Evolutionary conservation across 768 basidiomycete species (phyloP), one percentile per base, ranked within the genome.

Genomic region (Pleurotus eryngii): DNA sequence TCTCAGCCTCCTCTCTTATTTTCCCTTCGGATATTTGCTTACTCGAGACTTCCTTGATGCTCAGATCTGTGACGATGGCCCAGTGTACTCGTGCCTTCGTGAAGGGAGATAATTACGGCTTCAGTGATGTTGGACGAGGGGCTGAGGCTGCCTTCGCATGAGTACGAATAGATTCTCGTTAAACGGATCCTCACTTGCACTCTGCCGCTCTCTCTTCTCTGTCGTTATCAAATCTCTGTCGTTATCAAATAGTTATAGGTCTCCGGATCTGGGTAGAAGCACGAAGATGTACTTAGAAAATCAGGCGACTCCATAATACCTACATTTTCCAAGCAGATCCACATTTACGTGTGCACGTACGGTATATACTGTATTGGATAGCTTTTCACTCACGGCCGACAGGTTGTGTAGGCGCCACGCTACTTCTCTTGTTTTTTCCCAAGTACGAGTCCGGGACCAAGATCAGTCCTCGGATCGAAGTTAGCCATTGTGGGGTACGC

Each of bases 21-120:
- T 27, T 26, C 20, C 7, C 30, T 54, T 47, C 50, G 20, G 18
- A 55, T 39, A 2, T 2, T 24, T 26, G 7, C 37, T 15, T 35
- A 39, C 37, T 40, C 49, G 26, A 27, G 59, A 9, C 46, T 59
- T 50, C 47, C 14, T 17, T 37, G 22, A 11, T 17, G 30, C 37
- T 56, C 63, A 92, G 90, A 46, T 93, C 92, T n/a, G 89, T 92
- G 37, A 95, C 95, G 37, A 97, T 97, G 95, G 95, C 94, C 1
- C 90, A 94, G 63, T 96, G 94, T 70, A 90, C 90, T 12, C 85
- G 89, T 47, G 81, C 93, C 17, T 96, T 95, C 67, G 87, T 89
- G 60, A 86, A 87, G 68, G 86, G 83, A 30, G 86, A 89, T 74
- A 76, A 82, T 64, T 79, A 82, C 64, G 82, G 79, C 47, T 80